Evolutionary conservation across 164 flowering plant genomes (phyloP).

Genomic region (Chimonanthus salicifolius): DNA sequence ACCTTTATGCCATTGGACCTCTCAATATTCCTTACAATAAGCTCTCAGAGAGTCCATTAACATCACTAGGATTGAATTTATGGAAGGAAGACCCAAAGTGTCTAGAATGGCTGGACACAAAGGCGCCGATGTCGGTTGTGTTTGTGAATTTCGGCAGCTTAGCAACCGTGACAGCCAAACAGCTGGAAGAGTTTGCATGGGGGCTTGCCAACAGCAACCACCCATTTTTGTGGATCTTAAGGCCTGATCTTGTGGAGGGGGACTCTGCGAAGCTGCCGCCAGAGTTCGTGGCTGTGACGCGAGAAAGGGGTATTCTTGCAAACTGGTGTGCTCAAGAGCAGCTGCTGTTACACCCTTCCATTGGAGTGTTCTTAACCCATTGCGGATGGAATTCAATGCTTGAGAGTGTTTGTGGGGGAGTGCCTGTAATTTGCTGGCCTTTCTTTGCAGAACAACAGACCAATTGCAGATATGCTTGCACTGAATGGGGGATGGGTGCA

Average conservation of each 20-base stretch:
- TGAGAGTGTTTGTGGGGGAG: conserved; percentile 21
- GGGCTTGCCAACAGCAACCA: conserved; percentile 40
- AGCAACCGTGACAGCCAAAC: conserved; percentile 26
- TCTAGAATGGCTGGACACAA: conserved; percentile 35
- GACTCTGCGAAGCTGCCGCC: conserved; percentile 23
- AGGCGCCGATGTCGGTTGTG: conserved; percentile 32
- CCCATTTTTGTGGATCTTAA: conserved; percentile 40
- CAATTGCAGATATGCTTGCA: conserved; percentile 29
- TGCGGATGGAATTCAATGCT: conserved; percentile 29
- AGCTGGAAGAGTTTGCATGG: conserved; percentile 48
- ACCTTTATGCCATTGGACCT: conserved; percentile 10
- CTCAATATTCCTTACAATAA: conserved; percentile 9
- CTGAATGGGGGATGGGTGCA: conserved; percentile 26
- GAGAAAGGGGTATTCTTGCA: conserved; percentile 24
- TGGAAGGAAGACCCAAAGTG: conserved; percentile 44
- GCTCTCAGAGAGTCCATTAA: neutral
- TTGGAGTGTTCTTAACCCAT: conserved; percentile 30
- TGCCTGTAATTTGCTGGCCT: conserved; percentile 58
- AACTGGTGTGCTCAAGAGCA: conserved; percentile 44
- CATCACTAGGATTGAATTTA: conserved; percentile 26
- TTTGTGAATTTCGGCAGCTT: conserved; percentile 53
- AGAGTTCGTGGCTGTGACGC: conserved; percentile 24
- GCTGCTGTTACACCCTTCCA: conserved; percentile 21
- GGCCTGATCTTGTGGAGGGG: conserved; percentile 41
- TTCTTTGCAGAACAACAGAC: conserved; percentile 43